Percentiles rank a stretch among this genome's conserved stretches.
Conservation (phyloP, 2,329 filamentous ascomycete species). For the Fusarium neocosmosporiellum region DNA sequence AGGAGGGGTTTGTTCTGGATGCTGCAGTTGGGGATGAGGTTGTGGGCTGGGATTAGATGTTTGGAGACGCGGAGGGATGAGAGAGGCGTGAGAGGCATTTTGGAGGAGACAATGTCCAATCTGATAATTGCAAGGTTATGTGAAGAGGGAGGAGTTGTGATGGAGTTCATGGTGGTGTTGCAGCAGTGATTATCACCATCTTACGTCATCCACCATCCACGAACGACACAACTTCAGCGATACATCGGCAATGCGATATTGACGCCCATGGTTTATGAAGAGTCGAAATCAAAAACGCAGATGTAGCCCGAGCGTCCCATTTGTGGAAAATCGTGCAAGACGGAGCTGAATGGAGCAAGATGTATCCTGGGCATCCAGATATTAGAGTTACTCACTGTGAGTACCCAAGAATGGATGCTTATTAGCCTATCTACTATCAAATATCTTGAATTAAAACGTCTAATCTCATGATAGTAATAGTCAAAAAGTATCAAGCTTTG, state of each 20-base stretch:
- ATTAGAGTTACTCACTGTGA: too few relatives aligned
- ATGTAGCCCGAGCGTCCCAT: too few relatives aligned
- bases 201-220: neutral
- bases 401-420: too few relatives aligned
- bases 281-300: too few relatives aligned
- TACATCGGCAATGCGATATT: neutral
- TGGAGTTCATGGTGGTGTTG: neutral
- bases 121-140: neutral
- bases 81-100: conserved; percentile 44
- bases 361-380: too few relatives aligned
- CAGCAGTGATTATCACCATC: neutral
- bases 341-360: too few relatives aligned
- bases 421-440: too few relatives aligned
- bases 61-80: conserved; percentile 65
- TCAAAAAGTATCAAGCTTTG: too few relatives aligned
- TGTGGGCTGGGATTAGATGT: conserved; percentile 68
- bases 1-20: conserved; percentile 72
- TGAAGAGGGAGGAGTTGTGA: neutral
- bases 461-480: too few relatives aligned
- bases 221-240: neutral
- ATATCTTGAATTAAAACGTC: too few relatives aligned
- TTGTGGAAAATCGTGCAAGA: too few relatives aligned
- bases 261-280: too few relatives aligned
- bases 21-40: conserved; percentile 71
- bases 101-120: neutral